Evolutionary conservation across 1,139 yeast genomes (phyloP).

Genomic region (Scheffersomyces illinoinensis): DNA sequence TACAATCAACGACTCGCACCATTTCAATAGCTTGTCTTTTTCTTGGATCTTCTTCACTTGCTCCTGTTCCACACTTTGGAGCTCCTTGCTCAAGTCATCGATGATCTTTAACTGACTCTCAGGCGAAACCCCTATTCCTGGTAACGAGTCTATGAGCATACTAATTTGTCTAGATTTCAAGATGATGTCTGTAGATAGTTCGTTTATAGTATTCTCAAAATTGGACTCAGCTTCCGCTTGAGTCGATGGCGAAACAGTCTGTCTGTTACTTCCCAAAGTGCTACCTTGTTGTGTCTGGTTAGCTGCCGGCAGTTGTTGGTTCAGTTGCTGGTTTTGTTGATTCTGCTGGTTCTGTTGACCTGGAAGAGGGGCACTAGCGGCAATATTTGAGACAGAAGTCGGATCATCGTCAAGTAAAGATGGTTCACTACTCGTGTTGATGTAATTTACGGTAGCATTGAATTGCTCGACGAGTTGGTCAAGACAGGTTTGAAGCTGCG

Average conservation of each 20-base stretch:
- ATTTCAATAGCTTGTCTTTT: slow-evolving; percentile 63
- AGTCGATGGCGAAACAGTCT: slow-evolving; percentile 16
- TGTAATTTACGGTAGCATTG: slow-evolving; percentile 85
- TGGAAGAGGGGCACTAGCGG: slow-evolving; percentile 49
- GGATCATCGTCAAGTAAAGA: slow-evolving; percentile 43
- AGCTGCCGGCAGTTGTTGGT: slow-evolving; percentile 1
- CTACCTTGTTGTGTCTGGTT: slow-evolving; percentile 20
- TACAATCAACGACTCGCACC: slow-evolving; percentile 70
- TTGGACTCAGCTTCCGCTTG: slow-evolving; percentile 20
- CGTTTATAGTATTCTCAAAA: slow-evolving; percentile 63
- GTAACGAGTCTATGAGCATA: slow-evolving; percentile 81
- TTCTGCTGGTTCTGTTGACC: slow-evolving; percentile 44
- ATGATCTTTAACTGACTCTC: slow-evolving; percentile 70
- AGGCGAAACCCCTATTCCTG: slow-evolving; percentile 89
- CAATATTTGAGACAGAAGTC: slow-evolving; percentile 38
- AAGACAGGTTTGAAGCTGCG: slow-evolving; percentile 88
- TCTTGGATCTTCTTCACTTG: slow-evolving; percentile 59
- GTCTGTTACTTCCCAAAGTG: slow-evolving; percentile 30
- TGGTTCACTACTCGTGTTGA: slow-evolving; percentile 53
- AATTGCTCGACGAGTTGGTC: slow-evolving; percentile 93
- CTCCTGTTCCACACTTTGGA: slow-evolving; percentile 61
- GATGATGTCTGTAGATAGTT: slow-evolving; percentile 79
- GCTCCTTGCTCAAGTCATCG: slow-evolving; percentile 60
- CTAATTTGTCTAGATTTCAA: slow-evolving; percentile 84
- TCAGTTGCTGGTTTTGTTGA: slow-evolving; percentile 11